Evolutionary conservation across 129 eudicot species (phyloP).

Genomic region (Glebionis coronaria): DNA sequence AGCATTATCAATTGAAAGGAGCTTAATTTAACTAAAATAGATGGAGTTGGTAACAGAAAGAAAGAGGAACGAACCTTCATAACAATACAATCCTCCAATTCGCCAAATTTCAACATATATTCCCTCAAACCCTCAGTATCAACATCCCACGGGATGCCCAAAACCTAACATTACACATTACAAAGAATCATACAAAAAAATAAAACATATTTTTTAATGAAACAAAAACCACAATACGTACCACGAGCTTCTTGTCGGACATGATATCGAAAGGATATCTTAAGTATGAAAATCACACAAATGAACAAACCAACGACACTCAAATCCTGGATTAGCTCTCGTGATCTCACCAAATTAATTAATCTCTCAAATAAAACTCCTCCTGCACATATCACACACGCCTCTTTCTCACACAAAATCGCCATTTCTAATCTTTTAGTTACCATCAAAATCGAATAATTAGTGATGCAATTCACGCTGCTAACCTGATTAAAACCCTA

Average conservation of each 20-base stretch:
- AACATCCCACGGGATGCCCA: slow-evolving; percentile 96
- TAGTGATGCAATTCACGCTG: slow-evolving; percentile 32
- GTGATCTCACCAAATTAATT: slow-evolving; percentile 46
- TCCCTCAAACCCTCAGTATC: slow-evolving; percentile 89
- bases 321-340: slow-evolving; percentile 30
- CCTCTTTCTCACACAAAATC: slow-evolving; percentile 85
- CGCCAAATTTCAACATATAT: slow-evolving; percentile 89
- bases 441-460: slow-evolving; percentile 27
- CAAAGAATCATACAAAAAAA: background rate
- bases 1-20: no score
- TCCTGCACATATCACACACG: slow-evolving; percentile 92
- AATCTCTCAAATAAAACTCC: slow-evolving; percentile 66
- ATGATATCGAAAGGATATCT: slow-evolving; percentile 10
- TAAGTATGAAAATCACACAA: slow-evolving; percentile 22
- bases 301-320: no score
- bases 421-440: slow-evolving; percentile 25
- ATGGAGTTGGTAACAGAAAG: background rate
- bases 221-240: slow-evolving; percentile 26
- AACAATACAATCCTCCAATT: slow-evolving; percentile 94
- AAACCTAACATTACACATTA: slow-evolving; percentile 50
- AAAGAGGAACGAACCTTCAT: slow-evolving; percentile 63
- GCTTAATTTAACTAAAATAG: no score
- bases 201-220: background rate
- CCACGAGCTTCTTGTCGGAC: slow-evolving; percentile 91
- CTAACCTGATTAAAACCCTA: slow-evolving; percentile 39